Conservation (phyloP, 192 early-diverging fungal species). For the Podochytrium sp. region DNA sequence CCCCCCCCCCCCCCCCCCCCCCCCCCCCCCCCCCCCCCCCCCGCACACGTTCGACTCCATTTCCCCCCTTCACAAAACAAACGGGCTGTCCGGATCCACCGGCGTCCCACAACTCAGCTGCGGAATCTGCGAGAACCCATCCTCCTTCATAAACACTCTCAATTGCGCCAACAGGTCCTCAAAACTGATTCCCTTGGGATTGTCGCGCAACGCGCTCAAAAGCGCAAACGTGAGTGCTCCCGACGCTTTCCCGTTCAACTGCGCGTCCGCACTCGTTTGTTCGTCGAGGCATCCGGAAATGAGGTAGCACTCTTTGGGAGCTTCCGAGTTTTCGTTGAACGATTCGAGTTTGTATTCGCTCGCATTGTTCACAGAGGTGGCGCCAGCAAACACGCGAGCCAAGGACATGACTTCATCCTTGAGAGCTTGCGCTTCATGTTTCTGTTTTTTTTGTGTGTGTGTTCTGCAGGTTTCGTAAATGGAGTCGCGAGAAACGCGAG, state of each 20-base stretch:
- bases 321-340: slow-evolving; percentile 10
- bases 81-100: slow-evolving; percentile 25
- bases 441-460: background rate
- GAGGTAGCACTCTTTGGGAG: background rate
- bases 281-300: slow-evolving; percentile 65
- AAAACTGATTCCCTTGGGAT: slow-evolving; percentile 40
- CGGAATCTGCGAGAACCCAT: slow-evolving; percentile 34
- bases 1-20: too few relatives aligned
- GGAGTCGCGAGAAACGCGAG: too few relatives aligned
- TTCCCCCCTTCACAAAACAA: slow-evolving; percentile 14
- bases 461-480: too few relatives aligned
- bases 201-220: slow-evolving; percentile 39
- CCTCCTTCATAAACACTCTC: slow-evolving; percentile 15
- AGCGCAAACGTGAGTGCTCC: slow-evolving; percentile 64
- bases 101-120: slow-evolving; percentile 31
- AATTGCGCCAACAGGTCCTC: slow-evolving; percentile 44
- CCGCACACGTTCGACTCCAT: too few relatives aligned
- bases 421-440: slow-evolving; percentile 5
- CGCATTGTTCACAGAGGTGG: background rate
- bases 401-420: background rate
- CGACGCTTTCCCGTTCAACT: slow-evolving; percentile 59
- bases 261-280: slow-evolving; percentile 67
- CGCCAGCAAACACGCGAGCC: background rate
- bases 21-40: too few relatives aligned
- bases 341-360: slow-evolving; percentile 11